phyloP scores from a whole-genome alignment of 345 rosid species.

The Rhizophora mangle region DNA sequence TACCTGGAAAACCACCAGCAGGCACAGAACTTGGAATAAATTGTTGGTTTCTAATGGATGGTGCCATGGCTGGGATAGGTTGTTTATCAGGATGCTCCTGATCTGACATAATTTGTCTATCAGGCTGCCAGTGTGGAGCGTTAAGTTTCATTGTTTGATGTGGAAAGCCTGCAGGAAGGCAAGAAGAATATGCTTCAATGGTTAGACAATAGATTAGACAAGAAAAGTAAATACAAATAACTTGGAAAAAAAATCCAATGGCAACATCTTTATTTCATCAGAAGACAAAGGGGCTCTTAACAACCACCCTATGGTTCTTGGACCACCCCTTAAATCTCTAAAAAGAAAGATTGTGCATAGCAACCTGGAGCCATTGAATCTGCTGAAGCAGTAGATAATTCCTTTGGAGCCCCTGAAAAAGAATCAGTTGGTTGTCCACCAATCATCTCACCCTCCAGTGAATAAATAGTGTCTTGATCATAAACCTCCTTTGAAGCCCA shows the following conservation, averaged over 20 bases:
- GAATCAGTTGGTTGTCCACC: conserved; percentile 56
- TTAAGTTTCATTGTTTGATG: conserved; percentile 33
- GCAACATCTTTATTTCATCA: neutral
- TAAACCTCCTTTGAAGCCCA: conserved; percentile 97
- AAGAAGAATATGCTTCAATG: neutral
- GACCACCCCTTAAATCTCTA: neutral
- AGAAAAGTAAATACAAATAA: neutral
- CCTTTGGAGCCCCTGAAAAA: conserved; percentile 53
- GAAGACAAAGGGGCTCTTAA: neutral
- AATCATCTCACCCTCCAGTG: conserved; percentile 81
- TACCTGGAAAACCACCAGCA: conserved; percentile 53
- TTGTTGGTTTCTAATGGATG: conserved; percentile 52
- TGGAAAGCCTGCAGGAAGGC: conserved; percentile 20
- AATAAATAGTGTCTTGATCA: conserved; percentile 75
- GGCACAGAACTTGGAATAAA: conserved; percentile 60
- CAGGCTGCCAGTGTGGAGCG: conserved; percentile 57
- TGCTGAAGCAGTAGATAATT: conserved; percentile 39
- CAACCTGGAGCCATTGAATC: conserved; percentile 44
- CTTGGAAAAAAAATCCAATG: neutral
- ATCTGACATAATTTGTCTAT: conserved; percentile 45
- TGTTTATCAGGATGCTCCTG: conserved; percentile 54
- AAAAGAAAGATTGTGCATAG: neutral
- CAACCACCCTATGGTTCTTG: neutral
- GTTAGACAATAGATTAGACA: neutral
- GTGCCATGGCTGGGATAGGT: conserved; percentile 30